A percentile compares a stretch with the other conserved stretches of the same genome.
Evolutionary conservation across 164 flowering plant genomes (phyloP).

Genomic region (Umbellularia californica): DNA sequence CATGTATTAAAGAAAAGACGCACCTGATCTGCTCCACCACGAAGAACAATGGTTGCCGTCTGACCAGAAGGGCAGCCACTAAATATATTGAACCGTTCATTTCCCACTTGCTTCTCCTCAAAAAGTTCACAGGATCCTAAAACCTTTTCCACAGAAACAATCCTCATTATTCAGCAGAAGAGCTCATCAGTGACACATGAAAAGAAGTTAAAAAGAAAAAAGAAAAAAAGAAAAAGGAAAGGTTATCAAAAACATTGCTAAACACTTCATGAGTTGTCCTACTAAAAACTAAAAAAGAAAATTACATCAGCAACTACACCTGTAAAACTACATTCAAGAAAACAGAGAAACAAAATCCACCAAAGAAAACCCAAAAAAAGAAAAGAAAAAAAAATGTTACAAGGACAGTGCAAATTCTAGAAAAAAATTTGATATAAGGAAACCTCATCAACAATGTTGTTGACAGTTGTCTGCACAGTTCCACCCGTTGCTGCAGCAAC

Average conservation of each 20-base stretch:
- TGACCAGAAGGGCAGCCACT: conserved; percentile 92
- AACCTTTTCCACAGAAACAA: conserved; percentile 42
- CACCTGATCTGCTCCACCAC: conserved; percentile 99
- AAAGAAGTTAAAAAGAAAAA: no score
- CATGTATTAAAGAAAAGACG: background rate
- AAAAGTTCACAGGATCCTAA: conserved; percentile 93
- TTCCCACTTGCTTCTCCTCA: conserved; percentile 97
- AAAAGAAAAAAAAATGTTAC: background rate
- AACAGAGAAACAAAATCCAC: background rate
- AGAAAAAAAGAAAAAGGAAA: background rate
- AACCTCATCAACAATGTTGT: conserved; percentile 92
- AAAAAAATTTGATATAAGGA: background rate
- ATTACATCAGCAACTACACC: background rate
- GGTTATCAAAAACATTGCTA: background rate
- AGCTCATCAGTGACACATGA: background rate
- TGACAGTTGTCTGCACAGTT: conserved; percentile 93
- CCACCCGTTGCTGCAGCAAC: conserved; percentile 99
- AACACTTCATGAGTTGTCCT: background rate
- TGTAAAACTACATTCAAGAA: background rate
- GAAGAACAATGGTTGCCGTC: conserved; percentile 97
- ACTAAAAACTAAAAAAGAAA: background rate
- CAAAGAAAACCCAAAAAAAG: background rate
- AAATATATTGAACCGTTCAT: conserved; percentile 92
- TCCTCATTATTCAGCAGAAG: background rate
- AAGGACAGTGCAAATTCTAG: background rate